phyloP scores from a whole-genome alignment of 1,284 basidiomycete genomes.

The Veloboletus limbatus region DNA sequence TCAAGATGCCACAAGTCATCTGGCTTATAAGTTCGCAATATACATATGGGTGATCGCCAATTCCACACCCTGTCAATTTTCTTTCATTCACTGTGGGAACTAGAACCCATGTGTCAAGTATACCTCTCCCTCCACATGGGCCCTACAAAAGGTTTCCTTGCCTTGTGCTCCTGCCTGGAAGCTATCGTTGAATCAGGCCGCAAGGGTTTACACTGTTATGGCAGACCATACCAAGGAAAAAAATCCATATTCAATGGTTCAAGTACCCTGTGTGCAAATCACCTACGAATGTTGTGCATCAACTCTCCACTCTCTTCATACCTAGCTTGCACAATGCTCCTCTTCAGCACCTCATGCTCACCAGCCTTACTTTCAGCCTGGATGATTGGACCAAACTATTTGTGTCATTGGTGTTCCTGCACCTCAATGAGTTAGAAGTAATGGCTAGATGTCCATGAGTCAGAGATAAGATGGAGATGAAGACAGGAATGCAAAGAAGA shows the following conservation, averaged over 20 bases:
- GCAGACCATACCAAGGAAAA: background rate
- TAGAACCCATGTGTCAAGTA: background rate
- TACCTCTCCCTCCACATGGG: constrained; percentile 4
- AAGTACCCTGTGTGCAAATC: background rate
- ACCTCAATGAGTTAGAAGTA: background rate
- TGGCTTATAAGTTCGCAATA: constrained; percentile 1
- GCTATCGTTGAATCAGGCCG: background rate
- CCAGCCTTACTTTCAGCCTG: too few relatives aligned
- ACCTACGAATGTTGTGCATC: background rate
- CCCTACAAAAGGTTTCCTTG: background rate
- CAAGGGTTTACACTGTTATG: background rate
- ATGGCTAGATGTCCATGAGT: background rate
- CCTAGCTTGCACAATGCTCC: background rate
- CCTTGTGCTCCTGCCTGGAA: constrained; percentile 1
- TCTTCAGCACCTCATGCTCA: background rate
- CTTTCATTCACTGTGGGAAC: constrained; percentile 1
- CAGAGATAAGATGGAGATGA: too few relatives aligned
- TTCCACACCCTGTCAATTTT: constrained; percentile 5
- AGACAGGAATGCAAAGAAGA: too few relatives aligned
- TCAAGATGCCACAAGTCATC: background rate
- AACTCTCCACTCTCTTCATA: background rate
- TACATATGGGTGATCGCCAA: constrained; percentile 1
- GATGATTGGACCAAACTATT: background rate
- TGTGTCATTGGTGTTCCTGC: background rate
- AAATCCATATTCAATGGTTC: background rate